Base-by-base conservation (phyloP, 768 basidiomycete genomes). In the Boletus insuetus region DNA sequence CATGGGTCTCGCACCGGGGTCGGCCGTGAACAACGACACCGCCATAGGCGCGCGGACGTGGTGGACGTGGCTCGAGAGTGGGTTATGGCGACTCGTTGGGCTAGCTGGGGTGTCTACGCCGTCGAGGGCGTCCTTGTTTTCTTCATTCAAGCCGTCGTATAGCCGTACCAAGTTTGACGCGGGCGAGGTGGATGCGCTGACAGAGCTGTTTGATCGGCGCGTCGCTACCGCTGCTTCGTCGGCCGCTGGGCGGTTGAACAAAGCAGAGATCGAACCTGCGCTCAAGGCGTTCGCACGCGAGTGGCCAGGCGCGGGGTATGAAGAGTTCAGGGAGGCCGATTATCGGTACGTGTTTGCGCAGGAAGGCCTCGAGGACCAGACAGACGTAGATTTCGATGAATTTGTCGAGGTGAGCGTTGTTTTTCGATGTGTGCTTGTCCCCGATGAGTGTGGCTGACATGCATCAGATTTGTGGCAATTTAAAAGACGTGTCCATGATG, bases 1-100 rank as follows among this genome's bases (percentile, higher is more conserved):
- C 61, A 98, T 98, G 96, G 95, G 95, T 0, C 77, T 97, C 37
- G 78, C 78, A 40, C 76, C 85, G 65, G 83, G 56, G 42, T 38
- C 34, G 34, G 35, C 13, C 26, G 20, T 20, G 43, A 37, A 6
- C 43, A 26, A 52, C 12, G 10, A 4, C 7, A n/a, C 39, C 8
- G 3, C 31, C 20, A 12, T 34, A 12, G 40, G 29, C 17, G 26
- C 57, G 59, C 68, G 42, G 50, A 45, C 58, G 6, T 54, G 63
- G 50, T 37, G 57, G 46, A 58, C 65, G 39, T 63, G 56, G 64
- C 37, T 59, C 24, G 51, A 54, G 45, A 43, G 46, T 2, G 55
- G 59, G 12, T 50, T 59, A n/a, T 53, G 59, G 58, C 58, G 40
- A 11, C 24, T 62, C 22, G 52, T 67, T 68, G 72, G 72, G 60